Base-by-base conservation (phyloP, 257 asterid genomes). In the Scutellaria minor region DNA sequence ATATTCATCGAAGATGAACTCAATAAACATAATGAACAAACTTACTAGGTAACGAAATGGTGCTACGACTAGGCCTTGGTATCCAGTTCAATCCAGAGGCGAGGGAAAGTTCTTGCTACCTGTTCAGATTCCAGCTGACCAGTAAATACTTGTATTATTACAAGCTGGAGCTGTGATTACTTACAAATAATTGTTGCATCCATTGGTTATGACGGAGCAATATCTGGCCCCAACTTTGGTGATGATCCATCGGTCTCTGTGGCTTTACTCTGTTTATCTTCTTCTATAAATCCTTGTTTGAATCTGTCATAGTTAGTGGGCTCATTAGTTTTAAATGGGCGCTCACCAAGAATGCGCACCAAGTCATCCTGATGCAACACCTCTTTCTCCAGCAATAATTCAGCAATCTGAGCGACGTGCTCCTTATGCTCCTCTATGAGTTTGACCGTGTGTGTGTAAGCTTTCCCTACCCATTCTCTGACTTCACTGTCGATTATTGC, bases 331-430 rank as follows among this genome's bases (percentile, higher is more conserved):
- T 81, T 78, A 50, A 87, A 92, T 6, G 98, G 94, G 0, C 97
- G 88, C 73, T 87, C 88, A 14, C 98, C 97, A 5, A 92, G 75
- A 39, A 88, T 80, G 4, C 69, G 78, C 15, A 83, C 78, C 89
- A 91, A 81, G 83, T 93, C 98, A 0, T 88, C 96, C 64, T 93
- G 97, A 78, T 88, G 92, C 69, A 93, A 78, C 13, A 89, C 95
- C 78, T 93, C 97, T 71, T 87, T 91, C 84, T 91, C 97, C 13
- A 93, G 90, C 77, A 90, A 61, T 61, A 90, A 20, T 65, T 90
- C 93, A 12, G 97, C 98, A 69, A 92, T 81, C 81, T 78, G 78
- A 31, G 92, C 79, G 10, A 93, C 90, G 0, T 83, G 84, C 53
- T 90, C 96, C 46, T 79, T 93, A 76, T 86, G 95, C 67, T 93